A percentile compares a stretch with the other conserved stretches of the same genome.
phyloP scores from a whole-genome alignment of 1,284 basidiomycete genomes.

The Laetiporus sulphureus region DNA sequence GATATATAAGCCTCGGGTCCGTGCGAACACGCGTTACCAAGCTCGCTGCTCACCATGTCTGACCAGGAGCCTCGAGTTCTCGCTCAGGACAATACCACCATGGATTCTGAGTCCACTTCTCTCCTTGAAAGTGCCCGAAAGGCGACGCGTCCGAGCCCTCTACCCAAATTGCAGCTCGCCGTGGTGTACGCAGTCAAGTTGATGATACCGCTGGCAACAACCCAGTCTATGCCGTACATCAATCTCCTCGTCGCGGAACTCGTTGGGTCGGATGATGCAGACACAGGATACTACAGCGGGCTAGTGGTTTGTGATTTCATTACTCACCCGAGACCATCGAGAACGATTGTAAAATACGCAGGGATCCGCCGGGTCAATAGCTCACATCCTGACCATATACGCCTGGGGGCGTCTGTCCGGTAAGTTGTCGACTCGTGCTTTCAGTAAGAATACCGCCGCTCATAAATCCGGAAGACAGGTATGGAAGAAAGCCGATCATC shows the following conservation, averaged over 20 bases:
- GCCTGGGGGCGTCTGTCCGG: slow-evolving; percentile 29
- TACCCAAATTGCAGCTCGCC: slow-evolving; percentile 24
- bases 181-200: slow-evolving; percentile 26
- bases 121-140: not conserved
- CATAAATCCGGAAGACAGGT: slow-evolving; percentile 35
- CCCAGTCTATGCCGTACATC: slow-evolving; percentile 29
- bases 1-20: too few species aligned
- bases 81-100: too few species aligned
- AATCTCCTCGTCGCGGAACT: slow-evolving; percentile 29
- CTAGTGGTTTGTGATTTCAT: slow-evolving; percentile 25
- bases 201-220: slow-evolving; percentile 21
- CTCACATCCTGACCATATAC: slow-evolving; percentile 29
- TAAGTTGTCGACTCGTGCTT: slow-evolving; percentile 11
- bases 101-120: too few species aligned
- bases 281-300: slow-evolving; percentile 29
- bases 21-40: too few species aligned
- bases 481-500: slow-evolving; percentile 57
- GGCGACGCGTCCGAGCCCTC: slow-evolving; percentile 12
- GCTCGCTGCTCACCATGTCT: not conserved
- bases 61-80: too few species aligned
- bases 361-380: slow-evolving; percentile 24
- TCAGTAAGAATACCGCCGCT: too few species aligned
- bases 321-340: not conserved
- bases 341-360: slow-evolving; percentile 4
- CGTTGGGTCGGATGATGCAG: slow-evolving; percentile 22